Conservation (phyloP, 805 yeast genomes). For the Yamadazyma phyllophila region DNA sequence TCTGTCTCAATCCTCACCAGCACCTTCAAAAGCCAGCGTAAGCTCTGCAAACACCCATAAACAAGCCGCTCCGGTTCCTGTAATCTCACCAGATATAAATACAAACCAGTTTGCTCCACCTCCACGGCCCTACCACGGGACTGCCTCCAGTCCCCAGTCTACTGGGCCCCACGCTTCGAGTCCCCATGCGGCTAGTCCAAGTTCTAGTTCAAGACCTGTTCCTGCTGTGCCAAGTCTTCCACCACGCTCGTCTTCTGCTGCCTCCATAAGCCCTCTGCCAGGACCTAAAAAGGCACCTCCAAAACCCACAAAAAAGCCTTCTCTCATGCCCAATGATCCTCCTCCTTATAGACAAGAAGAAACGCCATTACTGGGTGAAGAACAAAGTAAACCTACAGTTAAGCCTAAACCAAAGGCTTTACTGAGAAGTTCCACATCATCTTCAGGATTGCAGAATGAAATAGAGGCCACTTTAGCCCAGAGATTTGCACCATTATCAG, state of each 20-base stretch:
- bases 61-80: slow-evolving; percentile 10
- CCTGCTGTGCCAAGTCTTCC: slow-evolving; percentile 12
- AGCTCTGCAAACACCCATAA: neutral
- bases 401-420: neutral
- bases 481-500: slow-evolving; percentile 1
- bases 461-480: slow-evolving; percentile 5
- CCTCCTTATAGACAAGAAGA: slow-evolving; percentile 20
- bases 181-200: no score
- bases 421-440: neutral
- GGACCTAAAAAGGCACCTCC: slow-evolving; percentile 33
- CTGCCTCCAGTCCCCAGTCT: slow-evolving; percentile 2
- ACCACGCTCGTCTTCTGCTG: slow-evolving; percentile 8
- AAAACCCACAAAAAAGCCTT: slow-evolving; percentile 37
- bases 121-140: slow-evolving; percentile 12
- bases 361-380: neutral
- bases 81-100: slow-evolving; percentile 20
- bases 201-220: neutral
- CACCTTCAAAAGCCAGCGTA: neutral
- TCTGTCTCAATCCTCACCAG: neutral
- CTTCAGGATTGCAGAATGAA: neutral
- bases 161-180: no score
- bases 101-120: slow-evolving; percentile 29
- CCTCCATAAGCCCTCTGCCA: slow-evolving; percentile 4
- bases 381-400: no score
- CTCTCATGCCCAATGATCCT: slow-evolving; percentile 17